Evolutionary conservation across 2,329 filamentous ascomycete genomes (phyloP).

Genomic region (Drechslerella dactyloides): DNA sequence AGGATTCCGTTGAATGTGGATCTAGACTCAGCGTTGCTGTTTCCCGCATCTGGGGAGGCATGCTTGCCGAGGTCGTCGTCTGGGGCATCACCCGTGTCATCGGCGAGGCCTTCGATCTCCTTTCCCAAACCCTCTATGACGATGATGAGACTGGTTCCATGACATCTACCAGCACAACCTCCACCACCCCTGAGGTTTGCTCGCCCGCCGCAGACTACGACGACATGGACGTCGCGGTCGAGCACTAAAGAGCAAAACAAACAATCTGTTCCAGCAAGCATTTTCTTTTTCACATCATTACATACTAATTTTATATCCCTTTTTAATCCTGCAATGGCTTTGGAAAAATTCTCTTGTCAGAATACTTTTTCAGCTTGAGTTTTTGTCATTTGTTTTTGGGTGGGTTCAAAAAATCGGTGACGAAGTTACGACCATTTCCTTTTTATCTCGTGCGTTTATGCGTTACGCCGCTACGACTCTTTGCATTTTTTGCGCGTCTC

Average conservation of each 20-base stretch:
- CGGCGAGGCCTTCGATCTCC: constrained; percentile 96
- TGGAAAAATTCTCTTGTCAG: constrained; percentile 51
- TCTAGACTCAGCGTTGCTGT: constrained; percentile 92
- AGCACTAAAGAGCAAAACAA: constrained; percentile 61
- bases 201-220: constrained; percentile 68
- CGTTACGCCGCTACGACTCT: constrained; percentile 50
- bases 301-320: constrained; percentile 54
- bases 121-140: constrained; percentile 90
- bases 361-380: constrained; percentile 53
- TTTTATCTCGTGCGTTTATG: constrained; percentile 39
- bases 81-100: constrained; percentile 98
- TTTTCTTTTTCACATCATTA: constrained; percentile 58
- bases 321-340: constrained; percentile 51
- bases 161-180: constrained; percentile 72
- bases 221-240: constrained; percentile 66
- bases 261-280: constrained; percentile 52
- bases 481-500: constrained; percentile 49
- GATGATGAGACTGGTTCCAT: constrained; percentile 85
- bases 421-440: constrained; percentile 51
- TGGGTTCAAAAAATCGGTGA: constrained; percentile 50
- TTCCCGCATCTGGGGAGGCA: constrained; percentile 92
- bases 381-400: constrained; percentile 54
- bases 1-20: constrained; percentile 81
- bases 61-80: constrained; percentile 97
- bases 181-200: constrained; percentile 68